Evolutionary conservation across 306 rosid genomes (phyloP), one percentile per base, ranked within the genome.

Genomic region (Vigna trinervia): DNA sequence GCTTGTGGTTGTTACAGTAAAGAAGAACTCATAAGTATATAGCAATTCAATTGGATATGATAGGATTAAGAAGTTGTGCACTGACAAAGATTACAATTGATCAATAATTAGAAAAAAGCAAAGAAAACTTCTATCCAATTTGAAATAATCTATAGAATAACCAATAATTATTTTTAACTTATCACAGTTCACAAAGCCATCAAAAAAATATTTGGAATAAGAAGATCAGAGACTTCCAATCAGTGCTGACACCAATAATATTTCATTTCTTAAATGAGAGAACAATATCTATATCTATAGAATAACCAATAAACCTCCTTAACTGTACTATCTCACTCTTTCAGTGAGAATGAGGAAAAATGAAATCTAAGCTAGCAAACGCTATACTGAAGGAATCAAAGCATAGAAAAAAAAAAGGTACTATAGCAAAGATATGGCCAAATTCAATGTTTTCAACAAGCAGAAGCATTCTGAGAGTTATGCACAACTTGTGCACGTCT

Each of bases 391-490:
- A 45, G 69, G 12, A 69, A 61, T 15, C 52, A 41, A 74, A 69
- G 13, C 75, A 41, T 69, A 43, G 41, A 34, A 69, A 45, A 20
- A 38, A 60, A 47, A 69, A 34, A 20, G 60, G 39, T 17, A 61
- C 5, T 59, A 1, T 34, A 39, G 12, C 47, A 53, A 80, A 62
- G 45, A 7, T 19, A 74, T 54, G 20, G 20, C 71, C 30, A 62
- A 48, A 70, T 43, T 78, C 45, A 79, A 10, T 23, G 69, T 30
- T 72, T 41, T 85, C 80, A 82, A 57, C 84, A 82, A 36, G 65
- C 43, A 50, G 86, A 69, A 58, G 72, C 88, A 43, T 73, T 56
- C 0, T 4, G 71, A 47, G 88, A 17, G 69, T 69, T 89, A 11
- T n/a, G 73, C 65, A 45, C 52, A 64, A 41, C 65, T 54, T 13